Base-by-base conservation (phyloP, 2,329 filamentous ascomycete species). In the Nemania sp. region DNA sequence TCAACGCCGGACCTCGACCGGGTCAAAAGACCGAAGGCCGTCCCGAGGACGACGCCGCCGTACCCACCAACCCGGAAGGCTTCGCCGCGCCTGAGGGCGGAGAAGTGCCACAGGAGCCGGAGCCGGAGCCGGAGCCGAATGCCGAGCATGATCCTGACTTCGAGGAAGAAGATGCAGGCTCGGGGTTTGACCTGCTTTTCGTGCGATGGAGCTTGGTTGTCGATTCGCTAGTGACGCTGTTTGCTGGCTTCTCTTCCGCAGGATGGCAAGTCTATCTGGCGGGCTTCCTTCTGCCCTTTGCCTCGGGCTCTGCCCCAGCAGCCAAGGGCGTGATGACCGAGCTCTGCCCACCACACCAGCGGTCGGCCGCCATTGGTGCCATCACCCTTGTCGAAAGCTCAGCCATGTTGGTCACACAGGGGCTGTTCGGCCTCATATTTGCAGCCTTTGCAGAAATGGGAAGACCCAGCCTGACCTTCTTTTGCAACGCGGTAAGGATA, bases 251-350 rank as follows among this genome's bases (percentile, higher is more conserved):
- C 57, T 83, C 85, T 0, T 82, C 79, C 0, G 55, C 81, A 42
- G 77, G 79, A 1, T 89, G 85, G 84, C 86, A 90, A 60, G 82
- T 90, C 41, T 90, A 88, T n/a, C 0, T 53, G 78, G 80, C 86
- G 1, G 84, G 84, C 0, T 78, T 82, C 22, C 66, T 89, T 1
- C 75, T 90, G 0, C 87, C 87, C 0, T 81, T 90, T 24, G 86
- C 84, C 0, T 86, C 86, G 0, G 87, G 87, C 0, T 86, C 86
- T 0, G 86, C 85, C 0, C 80, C 86, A 0, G 84, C 86, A 0
- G 84, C 86, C 1, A 90, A 90, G 60, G 87, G 86, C 0, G 84
- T 86, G n/a, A 88, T 90, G 54, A 80, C 88, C 0, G 81, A 87
- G 52, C 86, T 90, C 84, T 85, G 85, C 39, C 74, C 84, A 0